These are phyloP conservation scores for Gilbertella persicaria DNA, from an alignment of 371 early-diverging fungal genomes.

Conservation along the genomic window DNA sequence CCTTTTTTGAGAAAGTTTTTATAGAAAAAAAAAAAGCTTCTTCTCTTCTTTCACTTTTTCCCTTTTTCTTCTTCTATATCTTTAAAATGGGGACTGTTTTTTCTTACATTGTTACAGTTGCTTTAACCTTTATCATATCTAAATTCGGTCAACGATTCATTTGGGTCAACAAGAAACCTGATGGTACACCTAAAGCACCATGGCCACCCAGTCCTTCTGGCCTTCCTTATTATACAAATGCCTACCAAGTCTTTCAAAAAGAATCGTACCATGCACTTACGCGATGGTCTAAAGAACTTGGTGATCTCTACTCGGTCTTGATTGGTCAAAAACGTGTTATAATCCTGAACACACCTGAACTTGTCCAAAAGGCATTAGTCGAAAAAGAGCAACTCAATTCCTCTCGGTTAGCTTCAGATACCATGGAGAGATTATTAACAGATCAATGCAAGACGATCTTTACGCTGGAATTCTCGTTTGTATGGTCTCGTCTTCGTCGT, in stretches of 20 bases:
- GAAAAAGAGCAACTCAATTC: conserved; percentile 45
- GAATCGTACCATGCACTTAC: conserved; percentile 30
- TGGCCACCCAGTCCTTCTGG: conserved; percentile 38
- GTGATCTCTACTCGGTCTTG: conserved; percentile 31
- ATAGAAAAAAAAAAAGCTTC: conserved; percentile 3
- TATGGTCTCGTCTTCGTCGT: conserved; percentile 43
- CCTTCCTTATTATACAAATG: conserved; percentile 31
- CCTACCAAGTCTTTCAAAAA: conserved; percentile 18
- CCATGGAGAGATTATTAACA: conserved; percentile 33
- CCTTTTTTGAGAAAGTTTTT: conserved; percentile 11
- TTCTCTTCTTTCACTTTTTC: neutral
- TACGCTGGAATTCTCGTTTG: conserved; percentile 30
- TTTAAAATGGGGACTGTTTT: conserved; percentile 8
- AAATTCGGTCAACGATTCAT: conserved; percentile 15
- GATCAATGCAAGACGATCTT: conserved; percentile 42
- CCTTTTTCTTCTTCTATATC: neutral
- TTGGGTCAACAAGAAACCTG: conserved; percentile 37
- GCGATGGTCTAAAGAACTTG: conserved; percentile 30
- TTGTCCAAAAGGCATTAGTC: conserved; percentile 32
- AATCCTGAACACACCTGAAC: conserved; percentile 32
- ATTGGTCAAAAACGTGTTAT: conserved; percentile 37
- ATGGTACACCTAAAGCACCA: conserved; percentile 38
- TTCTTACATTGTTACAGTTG: conserved; percentile 13
- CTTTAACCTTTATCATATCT: conserved; percentile 7
- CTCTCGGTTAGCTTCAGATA: conserved; percentile 19